These are phyloP conservation scores for Talaromyces stipitatus DNA, from an alignment of 495 filamentous ascomycete species.

Conservation along the genomic window DNA sequence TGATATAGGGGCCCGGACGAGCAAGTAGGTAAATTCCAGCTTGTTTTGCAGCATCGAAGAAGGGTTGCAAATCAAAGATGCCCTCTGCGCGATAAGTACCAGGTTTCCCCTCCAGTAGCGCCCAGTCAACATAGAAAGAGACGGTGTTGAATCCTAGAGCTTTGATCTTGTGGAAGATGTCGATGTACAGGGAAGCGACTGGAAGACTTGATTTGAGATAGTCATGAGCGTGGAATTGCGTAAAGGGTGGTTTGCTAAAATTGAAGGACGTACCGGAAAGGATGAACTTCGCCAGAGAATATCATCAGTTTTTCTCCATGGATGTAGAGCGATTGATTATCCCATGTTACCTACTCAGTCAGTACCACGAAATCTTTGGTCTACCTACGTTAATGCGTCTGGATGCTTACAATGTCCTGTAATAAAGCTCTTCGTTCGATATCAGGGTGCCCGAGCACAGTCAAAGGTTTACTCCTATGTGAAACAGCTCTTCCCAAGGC, in stretches of 20 bases:
- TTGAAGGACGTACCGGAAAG: constrained; percentile 40
- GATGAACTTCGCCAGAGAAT: constrained; percentile 68
- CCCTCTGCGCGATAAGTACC: constrained; percentile 63
- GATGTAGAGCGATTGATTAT: constrained; percentile 66
- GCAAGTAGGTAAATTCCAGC: constrained; percentile 70
- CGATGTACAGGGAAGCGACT: constrained; percentile 62
- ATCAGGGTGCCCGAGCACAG: constrained; percentile 12
- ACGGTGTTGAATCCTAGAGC: constrained; percentile 70
- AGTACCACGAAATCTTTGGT: background rate
- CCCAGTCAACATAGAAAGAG: constrained; percentile 72
- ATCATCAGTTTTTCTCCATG: constrained; percentile 64
- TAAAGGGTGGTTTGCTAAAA: background rate
- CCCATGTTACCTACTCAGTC: constrained; percentile 53
- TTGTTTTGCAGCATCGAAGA: constrained; percentile 62
- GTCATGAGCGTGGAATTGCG: background rate
- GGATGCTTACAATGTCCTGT: constrained; percentile 19
- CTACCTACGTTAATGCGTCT: background rate
- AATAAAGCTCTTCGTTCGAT: constrained; percentile 11
- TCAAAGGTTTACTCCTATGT: constrained; percentile 28
- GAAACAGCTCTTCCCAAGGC: constrained; percentile 28
- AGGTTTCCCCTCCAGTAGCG: constrained; percentile 66
- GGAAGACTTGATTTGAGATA: constrained; percentile 46
- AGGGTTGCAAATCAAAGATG: constrained; percentile 58
- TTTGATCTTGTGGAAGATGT: constrained; percentile 74
- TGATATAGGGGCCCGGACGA: constrained; percentile 62